Percentiles rank a stretch among this genome's conserved stretches.
Evolutionary conservation across 2,329 filamentous ascomycete species (phyloP).

Genomic region (Aspergillus pseudoviridinutans): DNA sequence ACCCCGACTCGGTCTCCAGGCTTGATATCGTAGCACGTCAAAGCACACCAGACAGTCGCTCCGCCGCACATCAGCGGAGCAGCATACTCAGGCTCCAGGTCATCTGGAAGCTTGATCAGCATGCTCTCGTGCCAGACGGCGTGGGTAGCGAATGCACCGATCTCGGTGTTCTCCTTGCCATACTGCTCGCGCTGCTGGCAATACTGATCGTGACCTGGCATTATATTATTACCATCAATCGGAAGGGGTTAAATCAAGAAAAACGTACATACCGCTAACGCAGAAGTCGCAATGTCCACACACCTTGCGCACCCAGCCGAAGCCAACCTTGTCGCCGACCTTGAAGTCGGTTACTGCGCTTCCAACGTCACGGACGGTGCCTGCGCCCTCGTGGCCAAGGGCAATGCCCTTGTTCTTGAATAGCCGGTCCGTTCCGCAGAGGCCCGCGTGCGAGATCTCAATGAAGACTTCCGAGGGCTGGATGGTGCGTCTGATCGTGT

Average conservation of each 20-base stretch:
- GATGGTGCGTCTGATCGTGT: slow-evolving; percentile 5
- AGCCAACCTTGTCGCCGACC: slow-evolving; percentile 35
- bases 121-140: slow-evolving; percentile 24
- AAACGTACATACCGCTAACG: slow-evolving; percentile 12
- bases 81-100: slow-evolving; percentile 1
- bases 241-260: neutral
- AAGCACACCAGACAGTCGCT: slow-evolving; percentile 5
- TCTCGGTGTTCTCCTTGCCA: slow-evolving; percentile 24
- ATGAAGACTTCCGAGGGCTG: slow-evolving; percentile 15
- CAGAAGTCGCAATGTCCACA: slow-evolving; percentile 32
- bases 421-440: slow-evolving; percentile 23
- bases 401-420: slow-evolving; percentile 17
- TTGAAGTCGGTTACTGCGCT: slow-evolving; percentile 44
- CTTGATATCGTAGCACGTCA: slow-evolving; percentile 8
- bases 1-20: slow-evolving; percentile 10
- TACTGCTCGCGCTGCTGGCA: slow-evolving; percentile 24
- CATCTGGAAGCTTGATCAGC: neutral
- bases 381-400: slow-evolving; percentile 54
- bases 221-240: neutral
- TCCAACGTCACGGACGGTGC: slow-evolving; percentile 46
- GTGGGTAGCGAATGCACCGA: slow-evolving; percentile 27
- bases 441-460: slow-evolving; percentile 18
- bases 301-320: slow-evolving; percentile 25
- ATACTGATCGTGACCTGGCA: slow-evolving; percentile 18
- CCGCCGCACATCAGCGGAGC: slow-evolving; percentile 13